These are phyloP conservation scores for Mortierella sp. DNA, from an alignment of 371 early-diverging fungal species.

Conservation along the genomic window DNA sequence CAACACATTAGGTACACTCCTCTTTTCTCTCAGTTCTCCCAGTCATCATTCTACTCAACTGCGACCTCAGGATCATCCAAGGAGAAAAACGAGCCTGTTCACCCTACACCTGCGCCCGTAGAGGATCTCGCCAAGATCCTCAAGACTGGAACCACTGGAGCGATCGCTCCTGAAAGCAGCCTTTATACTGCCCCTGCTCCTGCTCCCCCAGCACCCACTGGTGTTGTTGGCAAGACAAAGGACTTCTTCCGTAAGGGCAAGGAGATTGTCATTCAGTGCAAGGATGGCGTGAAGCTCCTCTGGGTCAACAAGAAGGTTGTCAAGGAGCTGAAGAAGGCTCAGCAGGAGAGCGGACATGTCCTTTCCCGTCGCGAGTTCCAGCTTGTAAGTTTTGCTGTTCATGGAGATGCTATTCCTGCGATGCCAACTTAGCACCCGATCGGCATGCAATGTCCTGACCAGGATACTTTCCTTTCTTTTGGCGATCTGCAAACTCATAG, in stretches of 20 bases:
- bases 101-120: conserved; percentile 40
- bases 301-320: conserved; percentile 68
- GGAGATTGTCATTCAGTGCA: conserved; percentile 62
- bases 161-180: conserved; percentile 39
- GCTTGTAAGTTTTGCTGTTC: conserved; percentile 49
- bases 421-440: too few species aligned
- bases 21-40: conserved; percentile 23
- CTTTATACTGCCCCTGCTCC: conserved; percentile 7
- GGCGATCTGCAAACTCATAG: conserved; percentile 32
- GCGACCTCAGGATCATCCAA: conserved; percentile 20
- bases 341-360: conserved; percentile 59
- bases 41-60: conserved; percentile 35
- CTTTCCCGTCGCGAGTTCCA: conserved; percentile 68
- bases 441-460: neutral
- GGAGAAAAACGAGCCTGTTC: conserved; percentile 15
- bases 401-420: neutral
- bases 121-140: conserved; percentile 31
- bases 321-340: conserved; percentile 48
- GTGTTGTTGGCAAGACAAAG: conserved; percentile 33
- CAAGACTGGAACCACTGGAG: conserved; percentile 25
- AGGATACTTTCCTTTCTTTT: neutral
- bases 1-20: conserved; percentile 15
- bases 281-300: conserved; percentile 70
- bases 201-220: conserved; percentile 30
- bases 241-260: conserved; percentile 52